A percentile compares a stretch with the other conserved stretches of the same genome.
Evolutionary conservation across 768 basidiomycete species (phyloP).

Genomic region (Obba rivulosa): DNA sequence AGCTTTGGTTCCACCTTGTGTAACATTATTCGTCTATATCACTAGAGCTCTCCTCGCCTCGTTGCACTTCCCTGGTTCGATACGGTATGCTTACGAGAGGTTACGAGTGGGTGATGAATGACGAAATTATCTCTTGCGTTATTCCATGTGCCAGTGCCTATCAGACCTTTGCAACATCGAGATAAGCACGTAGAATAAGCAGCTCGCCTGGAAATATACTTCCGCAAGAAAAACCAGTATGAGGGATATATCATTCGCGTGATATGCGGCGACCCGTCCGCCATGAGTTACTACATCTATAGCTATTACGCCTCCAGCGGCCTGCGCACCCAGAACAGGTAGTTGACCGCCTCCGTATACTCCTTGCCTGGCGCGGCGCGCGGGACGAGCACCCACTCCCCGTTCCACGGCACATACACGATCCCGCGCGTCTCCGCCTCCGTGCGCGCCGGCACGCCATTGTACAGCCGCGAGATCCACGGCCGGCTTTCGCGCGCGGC

Average conservation of each 20-base stretch:
- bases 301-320: slow-evolving; percentile 31
- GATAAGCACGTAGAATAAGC: no score
- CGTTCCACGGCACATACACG: slow-evolving; percentile 66
- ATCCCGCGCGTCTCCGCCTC: slow-evolving; percentile 81
- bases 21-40: background rate
- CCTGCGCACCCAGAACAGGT: slow-evolving; percentile 84
- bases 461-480: slow-evolving; percentile 57
- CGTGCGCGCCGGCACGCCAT: slow-evolving; percentile 47
- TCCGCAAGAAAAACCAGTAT: no score
- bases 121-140: no score
- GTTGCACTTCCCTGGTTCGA: no score
- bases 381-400: slow-evolving; percentile 66
- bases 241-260: no score
- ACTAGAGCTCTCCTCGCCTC: background rate
- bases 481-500: slow-evolving; percentile 19
- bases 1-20: background rate
- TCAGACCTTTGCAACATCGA: no score
- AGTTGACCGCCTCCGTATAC: slow-evolving; percentile 57
- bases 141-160: no score
- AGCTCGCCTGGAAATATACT: no score
- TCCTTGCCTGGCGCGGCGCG: slow-evolving; percentile 34
- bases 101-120: no score
- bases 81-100: no score
- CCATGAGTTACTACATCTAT: background rate
- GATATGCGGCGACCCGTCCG: background rate